Evolutionary conservation across 1,139 yeast genomes (phyloP).

Genomic region (Saccharomyces hybrid): DNA sequence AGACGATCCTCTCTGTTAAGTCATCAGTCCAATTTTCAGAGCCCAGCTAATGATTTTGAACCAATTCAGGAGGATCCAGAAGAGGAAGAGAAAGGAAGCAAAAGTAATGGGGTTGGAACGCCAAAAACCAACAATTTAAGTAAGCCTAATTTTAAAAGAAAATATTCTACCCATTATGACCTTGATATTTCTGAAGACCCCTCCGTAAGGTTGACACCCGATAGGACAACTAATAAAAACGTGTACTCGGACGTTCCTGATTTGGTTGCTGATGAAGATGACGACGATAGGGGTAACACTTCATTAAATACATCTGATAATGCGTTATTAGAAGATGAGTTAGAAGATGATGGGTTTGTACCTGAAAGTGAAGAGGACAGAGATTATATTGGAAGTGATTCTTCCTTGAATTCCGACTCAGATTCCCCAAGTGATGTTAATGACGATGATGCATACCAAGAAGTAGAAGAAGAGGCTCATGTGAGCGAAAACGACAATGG

Average conservation of each 20-base stretch:
- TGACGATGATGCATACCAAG: slow-evolving; percentile 6
- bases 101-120: neutral
- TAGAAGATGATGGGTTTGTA: slow-evolving; percentile 19
- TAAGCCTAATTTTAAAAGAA: neutral
- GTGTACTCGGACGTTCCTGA: slow-evolving; percentile 25
- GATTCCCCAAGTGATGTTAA: slow-evolving; percentile 6
- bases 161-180: slow-evolving; percentile 1
- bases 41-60: slow-evolving; percentile 1
- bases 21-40: neutral
- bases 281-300: slow-evolving; percentile 23
- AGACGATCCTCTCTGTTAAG: slow-evolving; percentile 4
- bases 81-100: neutral
- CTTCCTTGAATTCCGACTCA: slow-evolving; percentile 8
- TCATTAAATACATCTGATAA: slow-evolving; percentile 29
- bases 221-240: slow-evolving; percentile 7
- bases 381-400: slow-evolving; percentile 21
- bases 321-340: slow-evolving; percentile 27
- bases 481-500: slow-evolving; percentile 14
- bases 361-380: slow-evolving; percentile 21
- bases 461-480: slow-evolving; percentile 9
- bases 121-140: neutral
- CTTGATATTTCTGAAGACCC: slow-evolving; percentile 3
- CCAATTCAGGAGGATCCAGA: slow-evolving; percentile 2
- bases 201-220: slow-evolving; percentile 19
- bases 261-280: slow-evolving; percentile 28